These are phyloP conservation scores for Pseudonitzschia multiseries DNA, from an alignment of 108 stramenopile species.

Conservation along the genomic window DNA sequence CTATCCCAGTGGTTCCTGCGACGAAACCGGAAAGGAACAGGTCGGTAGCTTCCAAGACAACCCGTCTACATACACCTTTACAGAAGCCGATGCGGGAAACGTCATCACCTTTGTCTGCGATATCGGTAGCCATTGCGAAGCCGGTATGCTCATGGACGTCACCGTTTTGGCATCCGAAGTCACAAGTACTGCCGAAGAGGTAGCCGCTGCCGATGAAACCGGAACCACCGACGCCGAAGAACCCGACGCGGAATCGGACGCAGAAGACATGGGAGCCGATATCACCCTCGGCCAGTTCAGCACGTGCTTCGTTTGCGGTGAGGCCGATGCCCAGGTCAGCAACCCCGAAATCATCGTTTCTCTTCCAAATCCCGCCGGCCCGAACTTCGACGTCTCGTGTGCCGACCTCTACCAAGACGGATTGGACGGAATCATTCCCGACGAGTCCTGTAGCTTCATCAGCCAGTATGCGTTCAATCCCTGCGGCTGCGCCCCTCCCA, in stretches of 20 bases:
- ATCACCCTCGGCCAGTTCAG: neutral
- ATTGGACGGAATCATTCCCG: slow-evolving; percentile 5
- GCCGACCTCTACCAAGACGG: slow-evolving; percentile 5
- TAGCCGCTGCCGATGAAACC: neutral
- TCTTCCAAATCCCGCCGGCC: neutral
- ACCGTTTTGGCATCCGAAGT: neutral
- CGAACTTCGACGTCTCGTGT: neutral
- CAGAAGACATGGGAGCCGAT: neutral
- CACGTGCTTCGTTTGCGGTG: slow-evolving; percentile 10
- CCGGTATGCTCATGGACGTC: slow-evolving; percentile 15
- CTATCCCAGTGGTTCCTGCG: slow-evolving; percentile 25
- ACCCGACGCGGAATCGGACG: too few species aligned
- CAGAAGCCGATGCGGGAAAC: slow-evolving; percentile 13
- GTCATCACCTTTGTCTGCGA: slow-evolving; percentile 21
- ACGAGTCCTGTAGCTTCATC: neutral
- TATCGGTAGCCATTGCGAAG: slow-evolving; percentile 11
- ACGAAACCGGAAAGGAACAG: neutral
- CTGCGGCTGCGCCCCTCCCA: neutral
- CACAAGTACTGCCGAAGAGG: neutral
- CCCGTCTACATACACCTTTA: slow-evolving; percentile 13
- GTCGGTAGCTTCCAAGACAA: slow-evolving; percentile 4
- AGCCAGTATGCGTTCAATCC: neutral
- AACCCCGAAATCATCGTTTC: neutral
- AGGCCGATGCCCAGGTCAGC: neutral
- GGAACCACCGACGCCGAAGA: neutral